Percentiles rank a stretch among this genome's conserved stretches.
Conservation (phyloP, 176 grass and related monocot genomes). For the Aegilops tauschii region DNA sequence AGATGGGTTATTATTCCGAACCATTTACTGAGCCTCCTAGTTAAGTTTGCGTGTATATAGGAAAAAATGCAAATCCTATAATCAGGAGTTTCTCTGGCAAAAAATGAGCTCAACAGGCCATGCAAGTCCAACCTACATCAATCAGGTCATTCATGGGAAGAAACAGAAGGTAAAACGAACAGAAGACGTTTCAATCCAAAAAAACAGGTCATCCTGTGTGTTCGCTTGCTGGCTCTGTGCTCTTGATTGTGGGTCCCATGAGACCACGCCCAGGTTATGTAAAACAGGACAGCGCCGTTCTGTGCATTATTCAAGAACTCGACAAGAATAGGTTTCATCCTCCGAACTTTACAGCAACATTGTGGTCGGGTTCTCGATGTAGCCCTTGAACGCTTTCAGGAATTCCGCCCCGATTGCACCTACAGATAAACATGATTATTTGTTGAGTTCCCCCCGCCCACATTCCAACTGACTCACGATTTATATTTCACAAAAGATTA, state of each 20-base stretch:
- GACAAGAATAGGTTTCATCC: conserved; percentile 16
- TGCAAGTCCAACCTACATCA: conserved; percentile 11
- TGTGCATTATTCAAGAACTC: conserved; percentile 29
- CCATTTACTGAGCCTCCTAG: background rate
- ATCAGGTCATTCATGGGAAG: background rate
- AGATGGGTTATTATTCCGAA: background rate
- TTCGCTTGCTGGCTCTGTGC: background rate
- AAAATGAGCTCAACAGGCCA: background rate
- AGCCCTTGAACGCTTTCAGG: conserved; percentile 90
- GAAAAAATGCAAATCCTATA: background rate
- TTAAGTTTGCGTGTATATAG: background rate
- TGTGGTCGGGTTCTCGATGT: conserved; percentile 81
- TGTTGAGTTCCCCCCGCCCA: background rate
- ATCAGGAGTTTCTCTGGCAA: background rate
- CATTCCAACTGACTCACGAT: background rate
- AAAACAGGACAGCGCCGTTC: conserved; percentile 12
- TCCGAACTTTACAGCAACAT: conserved; percentile 68
- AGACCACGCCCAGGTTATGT: conserved; percentile 10
- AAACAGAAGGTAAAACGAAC: background rate
- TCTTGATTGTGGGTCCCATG: conserved; percentile 8
- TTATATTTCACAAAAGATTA: background rate
- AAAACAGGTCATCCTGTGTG: conserved; percentile 16
- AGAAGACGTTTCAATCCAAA: background rate
- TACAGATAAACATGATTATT: background rate
- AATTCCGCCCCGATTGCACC: conserved; percentile 92